These are phyloP conservation scores for Rhizopus microsporus DNA, from an alignment of 371 early-diverging fungal species.

Conservation along the genomic window DNA sequence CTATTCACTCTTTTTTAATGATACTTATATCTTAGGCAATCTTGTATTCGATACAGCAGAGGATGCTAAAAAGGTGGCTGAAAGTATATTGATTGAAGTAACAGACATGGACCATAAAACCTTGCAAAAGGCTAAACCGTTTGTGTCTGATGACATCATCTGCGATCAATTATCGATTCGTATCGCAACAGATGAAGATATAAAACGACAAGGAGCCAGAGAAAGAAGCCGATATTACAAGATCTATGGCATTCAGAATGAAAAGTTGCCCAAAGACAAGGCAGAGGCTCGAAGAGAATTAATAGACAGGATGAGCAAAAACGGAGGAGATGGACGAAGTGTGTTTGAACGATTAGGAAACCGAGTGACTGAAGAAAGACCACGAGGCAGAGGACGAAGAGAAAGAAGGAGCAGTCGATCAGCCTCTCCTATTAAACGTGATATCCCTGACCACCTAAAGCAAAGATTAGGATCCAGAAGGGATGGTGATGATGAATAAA, in stretches of 20 bases:
- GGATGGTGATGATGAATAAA: constrained; percentile 4
- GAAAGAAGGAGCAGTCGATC: constrained; percentile 11
- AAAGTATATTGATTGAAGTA: constrained; percentile 29
- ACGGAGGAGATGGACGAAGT: constrained; percentile 25
- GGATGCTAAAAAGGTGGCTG: constrained; percentile 39
- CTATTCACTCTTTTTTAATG: constrained; percentile 11
- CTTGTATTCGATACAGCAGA: constrained; percentile 29
- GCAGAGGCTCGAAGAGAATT: constrained; percentile 12
- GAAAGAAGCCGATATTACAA: constrained; percentile 56
- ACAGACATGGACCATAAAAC: constrained; percentile 23
- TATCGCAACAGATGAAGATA: constrained; percentile 49
- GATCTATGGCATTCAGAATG: constrained; percentile 44
- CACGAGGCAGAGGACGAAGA: neutral
- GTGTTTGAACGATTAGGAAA: constrained; percentile 31
- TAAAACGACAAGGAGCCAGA: constrained; percentile 52
- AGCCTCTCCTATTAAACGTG: constrained; percentile 8
- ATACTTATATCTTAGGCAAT: constrained; percentile 32
- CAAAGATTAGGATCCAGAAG: constrained; percentile 12
- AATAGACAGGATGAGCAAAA: constrained; percentile 13
- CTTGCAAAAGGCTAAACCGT: constrained; percentile 32
- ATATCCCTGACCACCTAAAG: constrained; percentile 17
- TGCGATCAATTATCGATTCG: constrained; percentile 30
- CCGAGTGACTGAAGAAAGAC: constrained; percentile 1
- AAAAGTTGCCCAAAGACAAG: neutral
- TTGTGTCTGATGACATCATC: constrained; percentile 9